These are phyloP conservation scores for Talaromyces liani DNA, from an alignment of 495 filamentous ascomycete genomes.

Conservation along the genomic window DNA sequence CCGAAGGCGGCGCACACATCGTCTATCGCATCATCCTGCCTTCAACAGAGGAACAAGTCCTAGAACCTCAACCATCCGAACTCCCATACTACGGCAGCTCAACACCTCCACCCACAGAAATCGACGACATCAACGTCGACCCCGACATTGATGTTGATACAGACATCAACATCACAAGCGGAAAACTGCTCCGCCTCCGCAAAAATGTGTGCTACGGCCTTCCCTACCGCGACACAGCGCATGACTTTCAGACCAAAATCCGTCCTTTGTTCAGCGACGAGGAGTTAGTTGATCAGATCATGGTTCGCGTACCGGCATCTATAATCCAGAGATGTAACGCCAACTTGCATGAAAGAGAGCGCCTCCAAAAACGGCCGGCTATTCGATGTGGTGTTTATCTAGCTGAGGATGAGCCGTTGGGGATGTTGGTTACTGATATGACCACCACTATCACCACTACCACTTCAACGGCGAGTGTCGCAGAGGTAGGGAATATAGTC, in stretches of 20 bases:
- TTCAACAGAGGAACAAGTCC: constrained; percentile 3
- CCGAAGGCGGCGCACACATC: constrained; percentile 66
- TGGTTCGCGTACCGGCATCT: constrained; percentile 42
- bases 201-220: constrained; percentile 52
- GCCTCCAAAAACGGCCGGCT: constrained; percentile 24
- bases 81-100: not conserved
- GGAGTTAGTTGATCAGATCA: constrained; percentile 53
- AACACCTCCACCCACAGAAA: constrained; percentile 16
- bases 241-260: constrained; percentile 51
- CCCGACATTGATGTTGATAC: not conserved
- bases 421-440: constrained; percentile 79
- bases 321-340: constrained; percentile 45
- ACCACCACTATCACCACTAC: constrained; percentile 25
- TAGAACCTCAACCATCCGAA: constrained; percentile 4
- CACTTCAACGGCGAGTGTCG: constrained; percentile 16
- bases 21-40: constrained; percentile 52
- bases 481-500: constrained; percentile 33
- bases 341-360: constrained; percentile 33
- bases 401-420: constrained; percentile 50
- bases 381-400: constrained; percentile 51
- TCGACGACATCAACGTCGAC: not conserved
- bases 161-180: constrained; percentile 21
- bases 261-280: constrained; percentile 48
- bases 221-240: constrained; percentile 45
- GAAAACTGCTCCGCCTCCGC: constrained; percentile 57